These are phyloP conservation scores for Hymenotorrendiella dingleyae DNA, from an alignment of 2,329 filamentous ascomycete genomes.

Conservation along the genomic window DNA sequence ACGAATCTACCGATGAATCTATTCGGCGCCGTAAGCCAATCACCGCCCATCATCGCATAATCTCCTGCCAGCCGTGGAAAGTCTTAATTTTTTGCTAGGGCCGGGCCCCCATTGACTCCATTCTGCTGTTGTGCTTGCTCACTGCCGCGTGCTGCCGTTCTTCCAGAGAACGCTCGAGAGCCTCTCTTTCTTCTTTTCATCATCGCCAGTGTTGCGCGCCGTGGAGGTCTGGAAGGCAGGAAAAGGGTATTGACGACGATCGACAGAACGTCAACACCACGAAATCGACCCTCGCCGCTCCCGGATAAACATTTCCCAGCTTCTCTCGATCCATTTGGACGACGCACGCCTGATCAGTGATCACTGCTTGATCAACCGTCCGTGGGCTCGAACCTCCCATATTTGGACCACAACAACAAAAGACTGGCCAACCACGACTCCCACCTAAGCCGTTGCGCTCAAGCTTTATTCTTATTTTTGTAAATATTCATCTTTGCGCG, in stretches of 20 bases:
- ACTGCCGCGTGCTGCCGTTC: not conserved
- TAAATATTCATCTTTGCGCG: no score
- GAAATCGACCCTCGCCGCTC: no score
- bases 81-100: not conserved
- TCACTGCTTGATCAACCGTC: not conserved
- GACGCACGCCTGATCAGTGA: not conserved
- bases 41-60: no score
- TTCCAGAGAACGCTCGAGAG: not conserved
- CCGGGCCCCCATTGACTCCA: not conserved
- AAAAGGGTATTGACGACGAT: not conserved
- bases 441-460: no score
- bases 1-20: no score
- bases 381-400: no score
- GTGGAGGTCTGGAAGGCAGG: not conserved
- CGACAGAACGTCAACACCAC: no score
- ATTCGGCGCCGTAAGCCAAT: constrained; percentile 11
- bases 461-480: no score
- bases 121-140: no score
- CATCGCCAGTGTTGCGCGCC: not conserved
- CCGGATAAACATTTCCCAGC: not conserved
- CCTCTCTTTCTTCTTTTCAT: not conserved
- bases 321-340: not conserved
- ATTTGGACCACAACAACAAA: no score
- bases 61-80: not conserved
- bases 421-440: not conserved